phyloP scores from a whole-genome alignment of 306 rosid species.

The Pueraria montana region DNA sequence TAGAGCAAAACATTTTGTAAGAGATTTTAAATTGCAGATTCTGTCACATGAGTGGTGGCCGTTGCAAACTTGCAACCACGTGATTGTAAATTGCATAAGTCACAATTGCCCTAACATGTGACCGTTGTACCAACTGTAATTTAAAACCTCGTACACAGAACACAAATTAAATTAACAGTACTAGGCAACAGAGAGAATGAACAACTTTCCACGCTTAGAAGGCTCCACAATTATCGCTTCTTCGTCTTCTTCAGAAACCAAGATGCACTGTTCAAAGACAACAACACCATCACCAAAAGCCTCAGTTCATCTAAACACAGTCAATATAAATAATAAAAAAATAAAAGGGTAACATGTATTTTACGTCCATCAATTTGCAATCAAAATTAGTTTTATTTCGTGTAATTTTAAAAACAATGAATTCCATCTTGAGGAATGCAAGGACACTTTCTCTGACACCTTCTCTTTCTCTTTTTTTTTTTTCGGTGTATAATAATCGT shows the following conservation, averaged over 20 bases:
- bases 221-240: constrained; percentile 85
- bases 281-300: constrained; percentile 43
- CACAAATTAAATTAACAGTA: constrained; percentile 31
- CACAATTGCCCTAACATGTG: not conserved
- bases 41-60: not conserved
- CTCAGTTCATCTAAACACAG: constrained; percentile 10
- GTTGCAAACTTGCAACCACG: not conserved
- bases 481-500: too few relatives aligned
- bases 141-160: constrained; percentile 26
- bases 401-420: too few relatives aligned
- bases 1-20: constrained; percentile 3
- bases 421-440: too few relatives aligned
- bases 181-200: constrained; percentile 36
- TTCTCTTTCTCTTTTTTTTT: too few relatives aligned
- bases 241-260: constrained; percentile 99
- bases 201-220: constrained; percentile 61
- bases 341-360: too few relatives aligned
- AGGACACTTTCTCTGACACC: too few relatives aligned
- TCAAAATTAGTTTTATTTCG: too few relatives aligned
- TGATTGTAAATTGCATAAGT: not conserved
- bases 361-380: too few relatives aligned
- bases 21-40: constrained; percentile 29
- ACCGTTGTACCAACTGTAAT: not conserved
- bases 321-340: not conserved
- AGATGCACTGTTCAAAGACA: constrained; percentile 67